These are phyloP conservation scores for Helotiales sp. DNA, from an alignment of 2,329 filamentous ascomycete species.

Conservation along the genomic window DNA sequence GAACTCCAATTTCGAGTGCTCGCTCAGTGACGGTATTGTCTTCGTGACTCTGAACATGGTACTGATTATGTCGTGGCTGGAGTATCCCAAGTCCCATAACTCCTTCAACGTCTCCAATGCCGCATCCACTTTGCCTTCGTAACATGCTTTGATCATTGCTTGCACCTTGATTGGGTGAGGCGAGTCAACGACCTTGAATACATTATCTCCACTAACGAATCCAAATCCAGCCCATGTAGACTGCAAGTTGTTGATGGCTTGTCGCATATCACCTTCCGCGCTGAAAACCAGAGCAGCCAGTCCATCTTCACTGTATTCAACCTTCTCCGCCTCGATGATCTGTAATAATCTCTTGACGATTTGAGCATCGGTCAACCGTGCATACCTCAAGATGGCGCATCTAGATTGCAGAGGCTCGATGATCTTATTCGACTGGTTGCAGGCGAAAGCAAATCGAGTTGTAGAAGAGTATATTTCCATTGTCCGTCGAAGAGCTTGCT, in stretches of 20 bases:
- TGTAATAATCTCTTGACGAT: constrained; percentile 88
- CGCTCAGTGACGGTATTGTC: constrained; percentile 85
- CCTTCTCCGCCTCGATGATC: constrained; percentile 89
- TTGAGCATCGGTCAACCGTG: constrained; percentile 87
- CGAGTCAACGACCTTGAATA: constrained; percentile 95
- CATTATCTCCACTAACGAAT: constrained; percentile 96
- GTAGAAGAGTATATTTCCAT: constrained; percentile 99
- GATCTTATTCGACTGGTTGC: constrained; percentile 99
- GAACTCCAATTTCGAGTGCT: constrained; percentile 95
- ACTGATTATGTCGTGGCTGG: constrained; percentile 97
- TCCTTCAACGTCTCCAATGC: constrained; percentile 86
- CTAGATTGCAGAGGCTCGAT: constrained; percentile 98
- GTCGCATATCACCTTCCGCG: constrained; percentile 97
- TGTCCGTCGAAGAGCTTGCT: constrained; percentile 89
- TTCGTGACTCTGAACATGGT: constrained; percentile 99
- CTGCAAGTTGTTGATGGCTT: constrained; percentile 98
- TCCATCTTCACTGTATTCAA: constrained; percentile 89
- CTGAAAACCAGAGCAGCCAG: constrained; percentile 95
- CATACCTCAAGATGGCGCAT: constrained; percentile 93
- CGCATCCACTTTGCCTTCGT: constrained; percentile 85
- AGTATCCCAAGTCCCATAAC: constrained; percentile 93
- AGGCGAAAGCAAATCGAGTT: constrained; percentile 95
- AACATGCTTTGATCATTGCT: constrained; percentile 96
- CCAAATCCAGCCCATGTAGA: constrained; percentile 92
- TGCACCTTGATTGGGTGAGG: constrained; percentile 98